These are phyloP conservation scores for Capsicum rhomboideum DNA, from an alignment of 257 asterid species.

Conservation along the genomic window DNA sequence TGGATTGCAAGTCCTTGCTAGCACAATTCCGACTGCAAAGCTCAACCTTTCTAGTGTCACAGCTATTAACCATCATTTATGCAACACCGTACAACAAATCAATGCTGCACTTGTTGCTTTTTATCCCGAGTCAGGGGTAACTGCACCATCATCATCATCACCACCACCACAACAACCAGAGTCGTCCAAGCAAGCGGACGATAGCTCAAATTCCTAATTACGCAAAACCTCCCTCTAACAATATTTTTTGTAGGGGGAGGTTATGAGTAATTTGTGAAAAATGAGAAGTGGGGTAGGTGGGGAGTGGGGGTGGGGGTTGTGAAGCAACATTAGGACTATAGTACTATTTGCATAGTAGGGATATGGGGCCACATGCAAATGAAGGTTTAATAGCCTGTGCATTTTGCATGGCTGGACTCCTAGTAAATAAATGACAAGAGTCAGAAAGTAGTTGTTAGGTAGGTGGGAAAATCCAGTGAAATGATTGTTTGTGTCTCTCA, in stretches of 20 bases:
- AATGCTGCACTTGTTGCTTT: slow-evolving; percentile 29
- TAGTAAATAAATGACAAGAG: slow-evolving; percentile 8
- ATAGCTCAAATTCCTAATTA: slow-evolving; percentile 27
- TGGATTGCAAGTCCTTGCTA: slow-evolving; percentile 68
- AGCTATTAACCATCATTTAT: slow-evolving; percentile 60
- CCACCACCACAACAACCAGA: neutral
- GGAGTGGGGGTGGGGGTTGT: neutral
- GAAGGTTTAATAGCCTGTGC: neutral
- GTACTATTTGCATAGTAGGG: neutral
- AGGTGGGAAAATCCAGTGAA: slow-evolving; percentile 8
- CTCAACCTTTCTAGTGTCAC: slow-evolving; percentile 74
- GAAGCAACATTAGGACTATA: neutral
- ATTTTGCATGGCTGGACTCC: slow-evolving; percentile 3
- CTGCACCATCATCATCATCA: neutral
- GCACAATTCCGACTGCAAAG: slow-evolving; percentile 75
- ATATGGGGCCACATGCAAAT: neutral
- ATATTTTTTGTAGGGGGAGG: slow-evolving; percentile 9
- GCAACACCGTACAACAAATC: slow-evolving; percentile 74
- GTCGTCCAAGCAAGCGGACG: slow-evolving; percentile 14
- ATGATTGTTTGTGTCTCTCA: neutral
- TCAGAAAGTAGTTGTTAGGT: slow-evolving; percentile 14
- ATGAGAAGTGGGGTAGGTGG: neutral
- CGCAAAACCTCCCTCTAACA: slow-evolving; percentile 23
- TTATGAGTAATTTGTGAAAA: slow-evolving; percentile 25
- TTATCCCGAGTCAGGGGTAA: neutral